A percentile compares a stretch with the other conserved stretches of the same genome.
These are phyloP conservation scores for Aristolochia californica DNA, from an alignment of 164 flowering plant species.

Conservation along the genomic window DNA sequence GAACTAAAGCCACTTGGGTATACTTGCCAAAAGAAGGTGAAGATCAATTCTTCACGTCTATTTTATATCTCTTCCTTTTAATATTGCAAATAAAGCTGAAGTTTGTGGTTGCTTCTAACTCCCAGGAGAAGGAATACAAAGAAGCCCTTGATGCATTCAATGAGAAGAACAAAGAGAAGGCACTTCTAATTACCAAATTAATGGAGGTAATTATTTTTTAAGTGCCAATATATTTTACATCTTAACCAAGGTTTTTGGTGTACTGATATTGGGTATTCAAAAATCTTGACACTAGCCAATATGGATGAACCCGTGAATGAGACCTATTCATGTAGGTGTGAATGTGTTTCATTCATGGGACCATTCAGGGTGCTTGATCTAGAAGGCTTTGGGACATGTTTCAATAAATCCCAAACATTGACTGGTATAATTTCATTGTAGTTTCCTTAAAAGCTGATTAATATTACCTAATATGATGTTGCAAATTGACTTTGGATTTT, in stretches of 20 bases:
- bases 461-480: not conserved
- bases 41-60: not conserved
- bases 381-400: not conserved
- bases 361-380: no score
- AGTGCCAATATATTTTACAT: not conserved
- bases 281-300: no score
- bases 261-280: no score
- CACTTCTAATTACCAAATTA: conserved; percentile 54
- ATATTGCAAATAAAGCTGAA: not conserved
- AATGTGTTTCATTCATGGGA: no score
- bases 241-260: no score
- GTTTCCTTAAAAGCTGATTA: conserved; percentile 1
- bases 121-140: conserved; percentile 83
- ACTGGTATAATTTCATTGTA: not conserved
- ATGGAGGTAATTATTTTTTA: conserved; percentile 54
- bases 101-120: not conserved
- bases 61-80: no score
- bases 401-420: not conserved
- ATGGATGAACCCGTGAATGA: no score
- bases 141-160: conserved; percentile 76
- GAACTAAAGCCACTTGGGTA: conserved; percentile 79
- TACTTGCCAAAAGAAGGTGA: conserved; percentile 79
- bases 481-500: no score
- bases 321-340: no score
- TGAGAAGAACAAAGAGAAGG: conserved; percentile 76